Evolutionary conservation across 2,329 filamentous ascomycete species (phyloP).

Genomic region (Cladophialophora chaetospira): DNA sequence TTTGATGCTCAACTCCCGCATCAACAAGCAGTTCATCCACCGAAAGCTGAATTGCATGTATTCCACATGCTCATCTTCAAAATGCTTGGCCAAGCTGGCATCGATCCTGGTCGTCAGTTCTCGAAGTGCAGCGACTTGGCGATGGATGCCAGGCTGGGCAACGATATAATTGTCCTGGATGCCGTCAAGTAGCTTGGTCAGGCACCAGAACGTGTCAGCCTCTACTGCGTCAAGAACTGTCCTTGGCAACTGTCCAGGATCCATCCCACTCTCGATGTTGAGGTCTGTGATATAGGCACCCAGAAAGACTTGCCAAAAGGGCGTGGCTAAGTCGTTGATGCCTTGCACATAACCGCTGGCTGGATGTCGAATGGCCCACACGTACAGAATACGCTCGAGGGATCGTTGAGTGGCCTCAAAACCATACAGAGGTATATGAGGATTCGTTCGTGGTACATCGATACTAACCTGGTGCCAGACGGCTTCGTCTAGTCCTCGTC

Average conservation of each 20-base stretch:
- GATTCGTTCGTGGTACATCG: constrained; percentile 93
- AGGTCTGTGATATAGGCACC: constrained; percentile 93
- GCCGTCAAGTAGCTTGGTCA: constrained; percentile 95
- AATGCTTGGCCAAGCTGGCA: constrained; percentile 76
- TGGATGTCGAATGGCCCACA: constrained; percentile 97
- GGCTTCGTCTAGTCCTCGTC: constrained; percentile 87
- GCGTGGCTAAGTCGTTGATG: constrained; percentile 96
- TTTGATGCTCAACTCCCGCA: constrained; percentile 94
- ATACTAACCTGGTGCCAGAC: constrained; percentile 99
- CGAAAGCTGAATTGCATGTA: constrained; percentile 99
- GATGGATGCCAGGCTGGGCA: constrained; percentile 92
- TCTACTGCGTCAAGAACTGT: constrained; percentile 94
- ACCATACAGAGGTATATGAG: constrained; percentile 89
- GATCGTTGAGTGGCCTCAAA: constrained; percentile 96
- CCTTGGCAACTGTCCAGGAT: constrained; percentile 88
- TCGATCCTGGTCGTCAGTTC: constrained; percentile 93
- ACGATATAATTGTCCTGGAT: constrained; percentile 99
- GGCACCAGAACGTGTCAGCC: constrained; percentile 96
- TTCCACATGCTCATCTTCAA: constrained; percentile 88
- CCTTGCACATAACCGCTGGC: constrained; percentile 98
- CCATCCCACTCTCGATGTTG: constrained; percentile 92
- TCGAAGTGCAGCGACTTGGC: constrained; percentile 84
- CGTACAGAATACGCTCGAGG: constrained; percentile 89
- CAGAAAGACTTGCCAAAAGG: constrained; percentile 97
- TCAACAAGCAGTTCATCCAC: constrained; percentile 99